A percentile compares a stretch with the other conserved stretches of the same genome.
Conservation (phyloP, 306 rosid species). For the Rosa multiflora region DNA sequence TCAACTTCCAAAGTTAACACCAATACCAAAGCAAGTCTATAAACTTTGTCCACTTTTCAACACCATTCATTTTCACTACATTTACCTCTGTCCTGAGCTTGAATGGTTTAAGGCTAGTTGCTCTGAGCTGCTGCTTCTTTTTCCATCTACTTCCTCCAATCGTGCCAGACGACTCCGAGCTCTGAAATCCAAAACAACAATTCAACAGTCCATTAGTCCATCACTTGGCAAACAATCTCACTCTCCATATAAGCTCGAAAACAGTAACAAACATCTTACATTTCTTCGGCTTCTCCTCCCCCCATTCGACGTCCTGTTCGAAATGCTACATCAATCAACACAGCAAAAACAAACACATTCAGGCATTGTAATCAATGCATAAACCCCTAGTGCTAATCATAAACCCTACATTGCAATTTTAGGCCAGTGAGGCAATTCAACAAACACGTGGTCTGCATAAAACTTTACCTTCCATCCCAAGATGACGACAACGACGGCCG, state of each 20-base stretch:
- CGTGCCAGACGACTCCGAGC: conserved; percentile 59
- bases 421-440: not conserved
- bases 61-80: not conserved
- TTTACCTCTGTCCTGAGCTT: conserved; percentile 90
- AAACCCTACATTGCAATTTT: not conserved
- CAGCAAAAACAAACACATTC: conserved; percentile 20
- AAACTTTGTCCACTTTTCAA: not conserved
- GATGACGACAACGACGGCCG: conserved; percentile 56
- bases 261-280: conserved; percentile 46
- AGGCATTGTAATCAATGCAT: conserved; percentile 12
- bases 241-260: conserved; percentile 1
- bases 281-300: conserved; percentile 77
- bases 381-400: not conserved
- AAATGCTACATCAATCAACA: conserved; percentile 42
- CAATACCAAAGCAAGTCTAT: conserved; percentile 6
- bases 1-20: conserved; percentile 24
- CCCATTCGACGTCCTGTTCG: conserved; percentile 64
- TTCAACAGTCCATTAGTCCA: not conserved
- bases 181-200: conserved; percentile 43
- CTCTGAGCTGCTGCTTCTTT: conserved; percentile 54
- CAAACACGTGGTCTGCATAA: not conserved
- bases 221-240: conserved; percentile 15
- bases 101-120: conserved; percentile 73
- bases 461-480: conserved; percentile 74
- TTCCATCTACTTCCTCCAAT: conserved; percentile 72